A percentile compares a stretch with the other conserved stretches of the same genome.
These are phyloP conservation scores for Sophora flavescens DNA, from an alignment of 306 rosid genomes.

Conservation along the genomic window DNA sequence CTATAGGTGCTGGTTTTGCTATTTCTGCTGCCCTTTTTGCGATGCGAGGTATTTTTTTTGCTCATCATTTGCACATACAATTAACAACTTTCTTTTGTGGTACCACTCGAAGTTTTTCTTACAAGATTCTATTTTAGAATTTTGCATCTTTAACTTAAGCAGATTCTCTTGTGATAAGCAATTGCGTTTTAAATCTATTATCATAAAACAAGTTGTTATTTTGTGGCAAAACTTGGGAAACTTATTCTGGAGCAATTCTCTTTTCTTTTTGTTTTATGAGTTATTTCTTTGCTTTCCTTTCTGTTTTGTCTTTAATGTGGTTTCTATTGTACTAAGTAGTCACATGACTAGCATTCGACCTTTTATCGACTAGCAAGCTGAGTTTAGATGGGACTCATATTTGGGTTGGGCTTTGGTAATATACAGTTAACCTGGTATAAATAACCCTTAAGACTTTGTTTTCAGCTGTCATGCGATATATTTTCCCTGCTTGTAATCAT, in stretches of 20 bases:
- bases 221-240: slow-evolving; percentile 30
- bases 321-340: slow-evolving; percentile 5
- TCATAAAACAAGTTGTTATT: background rate
- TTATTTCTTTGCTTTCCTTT: slow-evolving; percentile 1
- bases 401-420: background rate
- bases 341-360: slow-evolving; percentile 26
- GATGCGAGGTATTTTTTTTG: slow-evolving; percentile 65
- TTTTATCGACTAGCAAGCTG: slow-evolving; percentile 14
- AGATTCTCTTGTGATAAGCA: background rate
- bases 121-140: slow-evolving; percentile 14
- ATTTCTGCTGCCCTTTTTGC: slow-evolving; percentile 67
- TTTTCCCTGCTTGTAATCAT: too few species aligned
- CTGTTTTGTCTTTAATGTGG: slow-evolving; percentile 14
- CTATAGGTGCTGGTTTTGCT: slow-evolving; percentile 64
- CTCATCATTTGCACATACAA: slow-evolving; percentile 27
- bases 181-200: background rate
- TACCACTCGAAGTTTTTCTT: slow-evolving; percentile 33
- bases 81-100: slow-evolving; percentile 2
- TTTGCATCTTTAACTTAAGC: slow-evolving; percentile 4
- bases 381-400: background rate
- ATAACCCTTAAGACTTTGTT: background rate
- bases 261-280: slow-evolving; percentile 1
- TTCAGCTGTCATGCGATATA: too few species aligned
- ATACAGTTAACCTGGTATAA: background rate
- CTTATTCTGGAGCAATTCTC: slow-evolving; percentile 5